A percentile compares a stretch with the other conserved stretches of the same genome.
Conservation (phyloP, 2,329 filamentous ascomycete species). For the Colletotrichum sp. region DNA sequence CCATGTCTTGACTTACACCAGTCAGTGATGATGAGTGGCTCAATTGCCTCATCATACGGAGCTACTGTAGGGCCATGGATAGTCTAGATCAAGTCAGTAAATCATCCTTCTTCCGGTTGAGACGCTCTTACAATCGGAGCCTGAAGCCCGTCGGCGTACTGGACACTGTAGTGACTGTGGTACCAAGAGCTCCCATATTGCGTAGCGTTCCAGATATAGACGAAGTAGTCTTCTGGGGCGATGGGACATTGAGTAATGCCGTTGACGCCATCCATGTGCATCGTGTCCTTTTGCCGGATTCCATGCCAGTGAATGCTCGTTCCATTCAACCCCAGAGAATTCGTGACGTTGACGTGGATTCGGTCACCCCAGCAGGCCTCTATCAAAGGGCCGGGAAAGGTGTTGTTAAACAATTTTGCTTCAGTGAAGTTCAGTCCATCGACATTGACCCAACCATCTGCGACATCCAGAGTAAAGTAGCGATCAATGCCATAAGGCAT, state of each 20-base stretch:
- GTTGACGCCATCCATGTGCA: slow-evolving; percentile 31
- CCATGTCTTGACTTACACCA: slow-evolving; percentile 8
- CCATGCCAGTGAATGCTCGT: slow-evolving; percentile 60
- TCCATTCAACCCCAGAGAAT: slow-evolving; percentile 55
- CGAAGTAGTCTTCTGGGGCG: slow-evolving; percentile 44
- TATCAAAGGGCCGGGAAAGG: slow-evolving; percentile 32
- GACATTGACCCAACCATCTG: slow-evolving; percentile 21
- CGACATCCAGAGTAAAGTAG: slow-evolving; percentile 25
- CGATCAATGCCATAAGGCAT: slow-evolving; percentile 25
- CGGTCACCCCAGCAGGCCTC: slow-evolving; percentile 34
- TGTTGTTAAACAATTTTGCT: slow-evolving; percentile 29
- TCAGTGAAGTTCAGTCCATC: slow-evolving; percentile 26
- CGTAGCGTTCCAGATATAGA: slow-evolving; percentile 34
- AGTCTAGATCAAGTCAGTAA: neutral
- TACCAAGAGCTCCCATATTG: slow-evolving; percentile 46
- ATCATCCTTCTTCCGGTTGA: neutral
- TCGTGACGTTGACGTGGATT: slow-evolving; percentile 63
- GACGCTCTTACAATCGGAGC: slow-evolving; percentile 53
- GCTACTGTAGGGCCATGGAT: slow-evolving; percentile 21
- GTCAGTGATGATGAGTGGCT: slow-evolving; percentile 21
- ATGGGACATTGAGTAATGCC: slow-evolving; percentile 57
- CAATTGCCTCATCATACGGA: slow-evolving; percentile 18
- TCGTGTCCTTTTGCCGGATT: slow-evolving; percentile 44
- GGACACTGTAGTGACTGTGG: slow-evolving; percentile 44
- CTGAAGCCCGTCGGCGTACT: slow-evolving; percentile 56